phyloP scores from a whole-genome alignment of 768 basidiomycete species.

The Tricholoma saponaceum region DNA sequence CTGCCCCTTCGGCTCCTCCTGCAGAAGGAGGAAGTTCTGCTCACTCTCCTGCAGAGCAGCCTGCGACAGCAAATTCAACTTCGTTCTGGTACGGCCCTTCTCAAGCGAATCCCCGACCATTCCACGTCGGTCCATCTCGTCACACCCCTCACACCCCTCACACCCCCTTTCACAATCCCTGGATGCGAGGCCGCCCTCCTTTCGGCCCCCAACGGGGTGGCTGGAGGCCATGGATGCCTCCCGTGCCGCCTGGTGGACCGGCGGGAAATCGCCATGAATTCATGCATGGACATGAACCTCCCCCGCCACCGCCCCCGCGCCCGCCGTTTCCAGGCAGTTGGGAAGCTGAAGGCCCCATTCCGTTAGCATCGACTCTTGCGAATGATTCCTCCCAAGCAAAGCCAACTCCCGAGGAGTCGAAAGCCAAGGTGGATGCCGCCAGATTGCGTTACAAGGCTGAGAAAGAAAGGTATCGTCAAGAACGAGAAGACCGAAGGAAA shows the following conservation, averaged over 20 bases:
- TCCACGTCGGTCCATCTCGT: background rate
- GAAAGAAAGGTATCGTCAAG: constrained; percentile 65
- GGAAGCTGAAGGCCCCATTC: constrained; percentile 12
- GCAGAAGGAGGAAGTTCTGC: background rate
- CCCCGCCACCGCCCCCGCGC: constrained; percentile 9
- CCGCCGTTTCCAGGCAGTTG: constrained; percentile 13
- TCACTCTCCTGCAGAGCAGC: background rate
- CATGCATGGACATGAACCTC: constrained; percentile 7
- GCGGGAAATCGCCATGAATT: constrained; percentile 7
- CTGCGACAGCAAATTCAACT: constrained; percentile 8
- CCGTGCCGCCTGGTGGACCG: constrained; percentile 9
- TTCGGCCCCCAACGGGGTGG: background rate
- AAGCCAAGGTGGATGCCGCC: constrained; percentile 56
- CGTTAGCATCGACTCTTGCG: constrained; percentile 16
- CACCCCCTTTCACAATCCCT: background rate
- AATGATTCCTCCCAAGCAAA: constrained; percentile 10
- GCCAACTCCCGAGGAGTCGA: constrained; percentile 32
- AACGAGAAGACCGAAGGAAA: constrained; percentile 46
- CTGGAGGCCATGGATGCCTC: constrained; percentile 2
- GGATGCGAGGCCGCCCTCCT: constrained; percentile 7
- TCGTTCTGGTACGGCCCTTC: constrained; percentile 15
- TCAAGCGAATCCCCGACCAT: background rate
- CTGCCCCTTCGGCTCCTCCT: constrained; percentile 3
- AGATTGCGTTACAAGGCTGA: constrained; percentile 64
- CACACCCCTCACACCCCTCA: constrained; percentile 1